phyloP scores from a whole-genome alignment of 1,139 yeast species.

The Scheffersomyces titani region DNA sequence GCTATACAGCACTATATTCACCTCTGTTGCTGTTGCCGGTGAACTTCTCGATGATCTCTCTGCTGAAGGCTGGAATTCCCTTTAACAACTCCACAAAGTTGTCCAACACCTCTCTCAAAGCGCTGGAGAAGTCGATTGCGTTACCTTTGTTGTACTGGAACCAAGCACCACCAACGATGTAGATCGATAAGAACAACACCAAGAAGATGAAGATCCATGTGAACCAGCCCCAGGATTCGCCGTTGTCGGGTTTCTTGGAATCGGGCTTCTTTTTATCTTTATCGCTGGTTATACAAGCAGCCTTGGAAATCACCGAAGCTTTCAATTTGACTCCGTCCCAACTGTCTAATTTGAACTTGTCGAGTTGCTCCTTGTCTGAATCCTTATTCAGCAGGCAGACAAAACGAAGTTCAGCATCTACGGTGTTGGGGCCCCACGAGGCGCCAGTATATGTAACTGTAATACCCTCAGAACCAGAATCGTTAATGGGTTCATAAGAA shows the following conservation, averaged over 20 bases:
- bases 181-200: conserved; percentile 67
- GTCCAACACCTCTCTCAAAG: conserved; percentile 73
- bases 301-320: conserved; percentile 30
- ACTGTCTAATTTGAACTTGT: conserved; percentile 24
- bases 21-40: conserved; percentile 74
- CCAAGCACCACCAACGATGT: conserved; percentile 82
- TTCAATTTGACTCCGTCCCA: conserved; percentile 35
- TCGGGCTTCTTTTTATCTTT: conserved; percentile 22
- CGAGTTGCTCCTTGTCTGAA: conserved; percentile 30
- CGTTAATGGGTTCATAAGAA: conserved; percentile 17
- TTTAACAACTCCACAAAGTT: conserved; percentile 57
- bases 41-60: conserved; percentile 69
- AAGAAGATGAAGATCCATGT: conserved; percentile 72
- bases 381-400: conserved; percentile 47
- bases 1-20: conserved; percentile 85
- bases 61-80: conserved; percentile 70
- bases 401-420: conserved; percentile 55
- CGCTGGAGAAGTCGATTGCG: conserved; percentile 51
- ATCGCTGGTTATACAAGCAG: conserved; percentile 41
- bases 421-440: conserved; percentile 67
- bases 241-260: conserved; percentile 23
- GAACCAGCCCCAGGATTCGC: conserved; percentile 73
- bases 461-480: conserved; percentile 35
- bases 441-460: conserved; percentile 52
- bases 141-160: conserved; percentile 59